Base-by-base conservation (phyloP, 179 eudicot species). In the Heliamphora pulchella region DNA sequence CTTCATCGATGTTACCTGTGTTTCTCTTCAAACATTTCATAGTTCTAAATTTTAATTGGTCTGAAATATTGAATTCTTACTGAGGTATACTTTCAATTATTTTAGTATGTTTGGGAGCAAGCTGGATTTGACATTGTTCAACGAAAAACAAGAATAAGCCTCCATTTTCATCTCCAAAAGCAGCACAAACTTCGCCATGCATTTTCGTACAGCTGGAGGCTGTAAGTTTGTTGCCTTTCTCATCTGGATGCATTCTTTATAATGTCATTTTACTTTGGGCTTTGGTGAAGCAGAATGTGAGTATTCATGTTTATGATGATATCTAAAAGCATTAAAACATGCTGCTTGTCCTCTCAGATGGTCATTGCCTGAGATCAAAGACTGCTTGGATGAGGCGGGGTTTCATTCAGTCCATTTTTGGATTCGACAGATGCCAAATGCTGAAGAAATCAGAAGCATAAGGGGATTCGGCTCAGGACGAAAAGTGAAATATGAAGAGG, bases 21-120 rank as follows among this genome's bases (percentile, higher is more conserved):
- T 2, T 71, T 11, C 15, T 20, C 58, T 73, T 53, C 44, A 31
- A 17, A 73, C 18, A 20, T 51, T 43, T 54, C n/a, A 43, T 51
- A 39, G 31, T 53, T 17, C 17, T 8, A 10, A 43, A 47, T 53
- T 66, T 1, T 15, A 67, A 54, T 66, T 53, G 17, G 39, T 39
- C n/a, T 20, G 4, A 53, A 43, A 57, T 41, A 31, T 54, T 55
- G 41, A 73, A 62, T n/a, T 58, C 44, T 48, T 10, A 59, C 39
- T 43, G 51, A 13, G 15, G 31, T 79, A 31, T 48, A 18, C 72
- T 55, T 64, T 14, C 59, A 69, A 14, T 43, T 70, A n/a, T 80
- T 66, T 0, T 85, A 95, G 98, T 93, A 95, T 86, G 86, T 88
- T 11, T 95, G 98, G 98, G 98, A 95, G 91, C 98, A 95, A 90